Percentiles rank a stretch among this genome's conserved stretches.
Evolutionary conservation across 1,284 basidiomycete species (phyloP).

Genomic region (Microstroma glucosiphilum): DNA sequence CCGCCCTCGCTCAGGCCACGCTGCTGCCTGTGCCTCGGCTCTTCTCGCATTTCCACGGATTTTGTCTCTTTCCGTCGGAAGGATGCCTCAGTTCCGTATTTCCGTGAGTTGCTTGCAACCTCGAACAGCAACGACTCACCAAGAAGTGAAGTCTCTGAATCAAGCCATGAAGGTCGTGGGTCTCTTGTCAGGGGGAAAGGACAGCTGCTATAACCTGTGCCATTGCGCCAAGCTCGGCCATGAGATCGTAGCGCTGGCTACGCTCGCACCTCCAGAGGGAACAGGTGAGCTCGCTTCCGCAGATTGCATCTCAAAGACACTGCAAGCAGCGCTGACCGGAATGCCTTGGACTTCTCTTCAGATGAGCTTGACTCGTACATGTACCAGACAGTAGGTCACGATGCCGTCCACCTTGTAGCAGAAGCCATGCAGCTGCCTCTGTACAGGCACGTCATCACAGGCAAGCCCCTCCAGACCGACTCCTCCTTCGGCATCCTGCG

Average conservation of each 20-base stretch:
- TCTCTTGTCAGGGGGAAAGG: slow-evolving; percentile 93
- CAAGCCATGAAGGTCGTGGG: slow-evolving; percentile 98
- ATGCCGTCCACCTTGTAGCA: slow-evolving; percentile 81
- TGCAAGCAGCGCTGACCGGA: background rate
- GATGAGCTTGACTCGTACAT: slow-evolving; percentile 98
- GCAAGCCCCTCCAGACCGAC: slow-evolving; percentile 64
- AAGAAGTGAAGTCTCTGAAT: too few relatives aligned
- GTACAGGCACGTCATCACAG: slow-evolving; percentile 72
- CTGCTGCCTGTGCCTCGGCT: too few relatives aligned
- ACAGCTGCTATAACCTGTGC: slow-evolving; percentile 90
- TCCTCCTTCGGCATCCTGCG: slow-evolving; percentile 64
- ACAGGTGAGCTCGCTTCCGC: slow-evolving; percentile 61
- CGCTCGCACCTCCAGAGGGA: slow-evolving; percentile 72
- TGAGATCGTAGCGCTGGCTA: slow-evolving; percentile 79
- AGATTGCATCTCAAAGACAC: background rate
- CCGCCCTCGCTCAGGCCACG: too few relatives aligned
- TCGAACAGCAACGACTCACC: too few relatives aligned
- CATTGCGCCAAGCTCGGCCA: slow-evolving; percentile 85
- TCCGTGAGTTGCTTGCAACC: too few relatives aligned
- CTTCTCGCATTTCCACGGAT: too few relatives aligned
- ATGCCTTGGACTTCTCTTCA: slow-evolving; percentile 47
- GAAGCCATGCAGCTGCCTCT: slow-evolving; percentile 78
- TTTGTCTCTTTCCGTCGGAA: too few relatives aligned
- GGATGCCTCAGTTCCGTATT: too few relatives aligned
- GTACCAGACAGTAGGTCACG: slow-evolving; percentile 96